Evolutionary conservation across 768 basidiomycete genomes (phyloP), one percentile per base, ranked within the genome.

Genomic region (Rhodosporidiobolus sp.): DNA sequence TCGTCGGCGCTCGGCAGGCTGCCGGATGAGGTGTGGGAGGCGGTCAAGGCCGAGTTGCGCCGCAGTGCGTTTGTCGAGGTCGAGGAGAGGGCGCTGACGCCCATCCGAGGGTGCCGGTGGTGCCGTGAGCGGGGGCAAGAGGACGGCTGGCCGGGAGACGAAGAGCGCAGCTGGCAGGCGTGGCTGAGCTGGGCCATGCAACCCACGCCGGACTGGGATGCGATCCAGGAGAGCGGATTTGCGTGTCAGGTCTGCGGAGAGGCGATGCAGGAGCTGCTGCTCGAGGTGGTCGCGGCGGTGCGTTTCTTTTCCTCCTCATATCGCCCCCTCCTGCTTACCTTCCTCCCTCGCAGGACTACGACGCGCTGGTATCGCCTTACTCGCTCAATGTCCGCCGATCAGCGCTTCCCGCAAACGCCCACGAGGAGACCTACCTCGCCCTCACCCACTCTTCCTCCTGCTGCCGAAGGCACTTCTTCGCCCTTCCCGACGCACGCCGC

Each of bases 1-100:
- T n/a, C n/a, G n/a, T n/a, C n/a, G 54, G 6, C 30, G 7, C 54
- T 30, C 17, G 26, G n/a, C 2, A 7, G n/a, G n/a, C 52, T 55
- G n/a, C 54, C 54, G 30, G 54, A 55, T 7, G 54, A 55, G 54
- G 54, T 32, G 54, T 55, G 54, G 54, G 54, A 55, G 17, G 30
- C 28, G 28, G 28, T 55, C 54, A 55, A 55, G 54, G 54, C 28
- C 28, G 54, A 55, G 30, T 30, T 55, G 28, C 28, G 54, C 16
- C 30, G 30, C 5, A 11, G 11, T 16, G 54, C 28, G 54, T 55
- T 30, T n/a, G 30, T 5, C 28, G 54, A 19, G 54, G 7, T 30
- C 17, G 12, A 28, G 26, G 54, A 30, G 11, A n/a, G 28, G 30
- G 30, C 30, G 30, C 5, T 55, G 8, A 12, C 5, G 54, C 54